phyloP scores from a whole-genome alignment of 208 protist species.

The Acanthamoeba quina region DNA sequence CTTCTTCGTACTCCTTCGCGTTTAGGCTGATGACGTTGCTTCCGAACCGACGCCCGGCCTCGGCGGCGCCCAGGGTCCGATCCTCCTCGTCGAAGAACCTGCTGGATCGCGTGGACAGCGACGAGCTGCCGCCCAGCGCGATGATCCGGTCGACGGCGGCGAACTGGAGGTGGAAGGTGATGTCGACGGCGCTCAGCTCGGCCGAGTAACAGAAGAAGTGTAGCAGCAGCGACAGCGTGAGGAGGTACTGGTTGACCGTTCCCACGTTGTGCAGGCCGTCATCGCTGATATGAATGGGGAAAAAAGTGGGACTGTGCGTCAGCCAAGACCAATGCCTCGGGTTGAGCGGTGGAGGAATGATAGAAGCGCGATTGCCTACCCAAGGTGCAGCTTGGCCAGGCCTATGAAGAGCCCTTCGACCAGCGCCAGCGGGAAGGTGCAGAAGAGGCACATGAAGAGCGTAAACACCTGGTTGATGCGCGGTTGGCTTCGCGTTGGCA shows the following conservation, averaged over 20 bases:
- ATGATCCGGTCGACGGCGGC: neutral
- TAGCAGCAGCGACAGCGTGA: constrained; percentile 6
- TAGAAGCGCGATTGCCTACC: neutral
- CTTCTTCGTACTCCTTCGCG: no score
- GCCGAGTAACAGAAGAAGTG: constrained; percentile 27
- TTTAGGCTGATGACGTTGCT: no score
- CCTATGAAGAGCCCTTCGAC: neutral
- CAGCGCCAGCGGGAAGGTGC: constrained; percentile 16
- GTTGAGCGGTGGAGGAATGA: neutral
- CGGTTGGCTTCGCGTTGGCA: no score
- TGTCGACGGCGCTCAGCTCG: neutral
- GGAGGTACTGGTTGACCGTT: neutral
- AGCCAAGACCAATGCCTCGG: neutral
- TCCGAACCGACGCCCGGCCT: no score
- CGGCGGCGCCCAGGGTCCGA: neutral
- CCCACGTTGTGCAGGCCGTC: neutral
- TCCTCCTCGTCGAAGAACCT: constrained; percentile 19
- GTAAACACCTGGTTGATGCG: neutral
- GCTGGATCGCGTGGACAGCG: neutral
- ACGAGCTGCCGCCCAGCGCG: neutral
- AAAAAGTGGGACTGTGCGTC: neutral
- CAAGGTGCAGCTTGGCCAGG: neutral
- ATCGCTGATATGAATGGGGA: neutral
- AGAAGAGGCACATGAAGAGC: constrained; percentile 21
- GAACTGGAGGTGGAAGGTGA: constrained; percentile 1